Evolutionary conservation across 164 flowering plant genomes (phyloP).

Genomic region (Liriodendron chinense): DNA sequence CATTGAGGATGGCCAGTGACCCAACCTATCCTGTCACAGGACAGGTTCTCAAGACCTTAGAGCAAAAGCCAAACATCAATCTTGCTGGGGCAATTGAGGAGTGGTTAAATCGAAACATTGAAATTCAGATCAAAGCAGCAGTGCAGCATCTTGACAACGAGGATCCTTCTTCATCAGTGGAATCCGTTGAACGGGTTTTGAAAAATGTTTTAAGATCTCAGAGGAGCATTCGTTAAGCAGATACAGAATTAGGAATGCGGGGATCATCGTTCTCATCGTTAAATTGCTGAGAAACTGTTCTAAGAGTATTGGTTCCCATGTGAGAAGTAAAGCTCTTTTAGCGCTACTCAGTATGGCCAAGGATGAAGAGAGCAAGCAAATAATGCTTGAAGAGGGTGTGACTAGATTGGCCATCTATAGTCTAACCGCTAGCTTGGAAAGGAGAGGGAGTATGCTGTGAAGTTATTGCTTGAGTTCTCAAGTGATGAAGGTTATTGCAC

Average conservation of each 20-base stretch:
- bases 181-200: constrained; percentile 31
- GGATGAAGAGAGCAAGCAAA: constrained; percentile 61
- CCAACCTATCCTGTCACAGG: constrained; percentile 71
- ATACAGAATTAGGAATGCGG: constrained; percentile 46
- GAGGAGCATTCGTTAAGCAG: constrained; percentile 48
- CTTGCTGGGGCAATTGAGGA: constrained; percentile 63
- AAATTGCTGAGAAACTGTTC: constrained; percentile 38
- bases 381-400: constrained; percentile 51
- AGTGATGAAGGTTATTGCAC: constrained; percentile 41
- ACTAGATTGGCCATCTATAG: constrained; percentile 52
- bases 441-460: constrained; percentile 53
- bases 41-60: constrained; percentile 41
- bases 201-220: constrained; percentile 39
- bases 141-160: constrained; percentile 29
- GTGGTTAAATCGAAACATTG: constrained; percentile 55
- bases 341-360: constrained; percentile 50
- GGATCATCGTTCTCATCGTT: constrained; percentile 36
- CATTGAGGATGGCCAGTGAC: constrained; percentile 52
- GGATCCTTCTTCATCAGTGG: constrained; percentile 31
- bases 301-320: constrained; percentile 35
- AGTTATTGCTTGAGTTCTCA: constrained; percentile 50
- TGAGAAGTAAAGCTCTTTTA: constrained; percentile 49
- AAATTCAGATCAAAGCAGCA: constrained; percentile 34
- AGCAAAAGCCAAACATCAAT: constrained; percentile 52
- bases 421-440: constrained; percentile 51